Evolutionary conservation across 345 rosid species (phyloP).

Genomic region (Streptanthus diversifolius): DNA sequence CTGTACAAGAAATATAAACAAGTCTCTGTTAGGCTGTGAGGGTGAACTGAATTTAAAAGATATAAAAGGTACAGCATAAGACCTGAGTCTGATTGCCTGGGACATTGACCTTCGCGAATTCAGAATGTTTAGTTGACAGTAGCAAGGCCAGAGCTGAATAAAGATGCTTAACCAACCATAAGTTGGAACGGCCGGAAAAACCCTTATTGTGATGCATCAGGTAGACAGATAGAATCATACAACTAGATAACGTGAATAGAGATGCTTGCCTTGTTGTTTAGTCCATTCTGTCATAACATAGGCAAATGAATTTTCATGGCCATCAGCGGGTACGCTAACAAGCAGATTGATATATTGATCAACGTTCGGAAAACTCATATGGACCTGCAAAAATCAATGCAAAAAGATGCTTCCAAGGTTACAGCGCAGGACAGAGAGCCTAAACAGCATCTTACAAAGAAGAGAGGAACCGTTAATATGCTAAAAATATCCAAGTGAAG

Average conservation of each 20-base stretch:
- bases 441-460: constrained; percentile 4
- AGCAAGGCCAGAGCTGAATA: constrained; percentile 66
- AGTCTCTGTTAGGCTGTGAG: constrained; percentile 19
- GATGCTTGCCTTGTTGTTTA: constrained; percentile 70
- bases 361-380: constrained; percentile 74
- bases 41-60: not conserved
- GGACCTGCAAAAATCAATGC: constrained; percentile 52
- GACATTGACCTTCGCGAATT: constrained; percentile 66
- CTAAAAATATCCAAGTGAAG: constrained; percentile 13
- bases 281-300: constrained; percentile 94
- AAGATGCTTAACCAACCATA: constrained; percentile 6
- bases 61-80: constrained; percentile 4
- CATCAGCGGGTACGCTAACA: constrained; percentile 56
- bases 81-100: constrained; percentile 75
- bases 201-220: constrained; percentile 9
- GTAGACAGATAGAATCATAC: constrained; percentile 2
- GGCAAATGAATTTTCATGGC: constrained; percentile 58
- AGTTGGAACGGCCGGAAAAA: constrained; percentile 11
- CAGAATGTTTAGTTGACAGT: constrained; percentile 71
- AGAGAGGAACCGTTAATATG: not conserved
- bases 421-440: not conserved
- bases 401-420: not conserved
- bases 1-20: constrained; percentile 33
- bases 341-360: constrained; percentile 77
- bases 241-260: not conserved